Evolutionary conservation across 805 yeast genomes (phyloP).

Genomic region (Cyberlindnera samutprakarnensis): DNA sequence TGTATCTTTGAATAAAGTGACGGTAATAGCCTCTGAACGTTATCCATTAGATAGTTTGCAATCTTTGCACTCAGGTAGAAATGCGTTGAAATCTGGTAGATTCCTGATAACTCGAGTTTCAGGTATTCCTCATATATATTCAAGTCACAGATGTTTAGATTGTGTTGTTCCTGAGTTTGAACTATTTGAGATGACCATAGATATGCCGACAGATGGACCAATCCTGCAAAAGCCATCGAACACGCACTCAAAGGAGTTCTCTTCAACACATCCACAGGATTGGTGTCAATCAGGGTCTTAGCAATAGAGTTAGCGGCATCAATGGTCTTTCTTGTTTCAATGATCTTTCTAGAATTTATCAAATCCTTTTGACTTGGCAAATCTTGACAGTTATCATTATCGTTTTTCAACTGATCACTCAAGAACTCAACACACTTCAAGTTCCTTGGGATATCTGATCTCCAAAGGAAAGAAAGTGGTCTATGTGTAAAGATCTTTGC

Average conservation of each 20-base stretch:
- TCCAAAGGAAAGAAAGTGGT: conserved; percentile 47
- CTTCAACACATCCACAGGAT: conserved; percentile 32
- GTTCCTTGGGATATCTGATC: conserved; percentile 36
- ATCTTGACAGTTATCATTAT: conserved; percentile 24
- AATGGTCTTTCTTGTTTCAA: conserved; percentile 46
- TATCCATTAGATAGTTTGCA: conserved; percentile 39
- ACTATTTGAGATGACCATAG: conserved; percentile 41
- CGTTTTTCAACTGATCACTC: conserved; percentile 20
- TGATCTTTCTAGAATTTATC: conserved; percentile 36
- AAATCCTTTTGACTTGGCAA: conserved; percentile 24
- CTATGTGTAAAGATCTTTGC: conserved; percentile 49
- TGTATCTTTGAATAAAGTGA: conserved; percentile 31
- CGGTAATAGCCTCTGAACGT: conserved; percentile 35
- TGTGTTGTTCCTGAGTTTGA: conserved; percentile 13
- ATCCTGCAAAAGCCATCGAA: conserved; percentile 43
- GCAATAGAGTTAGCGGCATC: conserved; percentile 46
- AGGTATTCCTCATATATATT: conserved; percentile 39
- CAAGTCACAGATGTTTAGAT: conserved; percentile 10
- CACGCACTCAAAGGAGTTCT: conserved; percentile 48
- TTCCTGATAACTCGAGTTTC: conserved; percentile 40
- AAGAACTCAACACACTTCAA: conserved; percentile 28
- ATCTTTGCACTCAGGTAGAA: conserved; percentile 43
- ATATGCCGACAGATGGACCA: conserved; percentile 46
- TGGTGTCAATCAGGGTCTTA: conserved; percentile 38
- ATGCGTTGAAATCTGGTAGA: conserved; percentile 41